phyloP scores from a whole-genome alignment of 352 stramenopile species.

The Phytopythium delawarense region DNA sequence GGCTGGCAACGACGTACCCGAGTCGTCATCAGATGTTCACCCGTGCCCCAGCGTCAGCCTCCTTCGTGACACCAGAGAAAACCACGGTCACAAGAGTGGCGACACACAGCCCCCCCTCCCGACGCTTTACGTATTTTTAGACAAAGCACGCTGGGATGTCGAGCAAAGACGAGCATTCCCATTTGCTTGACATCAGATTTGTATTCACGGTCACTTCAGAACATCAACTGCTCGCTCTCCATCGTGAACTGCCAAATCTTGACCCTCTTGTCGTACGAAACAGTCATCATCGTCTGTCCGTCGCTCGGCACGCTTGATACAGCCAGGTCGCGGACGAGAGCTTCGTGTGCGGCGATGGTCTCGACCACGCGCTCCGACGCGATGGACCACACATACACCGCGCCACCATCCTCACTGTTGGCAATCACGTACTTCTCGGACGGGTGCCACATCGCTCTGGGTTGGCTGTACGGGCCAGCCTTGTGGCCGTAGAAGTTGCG shows the following conservation, averaged over 20 bases:
- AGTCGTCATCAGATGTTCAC: background rate
- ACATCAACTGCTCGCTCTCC: background rate
- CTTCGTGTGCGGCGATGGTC: conserved; percentile 62
- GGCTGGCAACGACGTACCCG: background rate
- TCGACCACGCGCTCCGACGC: conserved; percentile 76
- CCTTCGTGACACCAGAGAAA: too few relatives aligned
- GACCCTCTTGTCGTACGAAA: conserved; percentile 79
- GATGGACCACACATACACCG: conserved; percentile 68
- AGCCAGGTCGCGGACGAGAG: conserved; percentile 51
- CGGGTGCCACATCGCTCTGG: conserved; percentile 63
- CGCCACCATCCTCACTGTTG: conserved; percentile 69
- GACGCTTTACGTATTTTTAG: background rate
- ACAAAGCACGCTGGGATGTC: background rate
- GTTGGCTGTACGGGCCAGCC: conserved; percentile 77
- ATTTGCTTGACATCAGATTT: background rate
- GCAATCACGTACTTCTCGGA: conserved; percentile 84
- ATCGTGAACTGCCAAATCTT: conserved; percentile 53
- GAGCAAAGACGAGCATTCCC: background rate
- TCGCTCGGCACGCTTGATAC: background rate
- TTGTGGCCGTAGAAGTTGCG: conserved; percentile 85
- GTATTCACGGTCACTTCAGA: background rate
- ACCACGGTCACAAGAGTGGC: too few relatives aligned
- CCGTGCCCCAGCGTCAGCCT: background rate
- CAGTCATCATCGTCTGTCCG: conserved; percentile 38
- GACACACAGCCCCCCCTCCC: too few relatives aligned